Evolutionary conservation across 768 basidiomycete species (phyloP).

Genomic region (Dacryopinax primogenitus): DNA sequence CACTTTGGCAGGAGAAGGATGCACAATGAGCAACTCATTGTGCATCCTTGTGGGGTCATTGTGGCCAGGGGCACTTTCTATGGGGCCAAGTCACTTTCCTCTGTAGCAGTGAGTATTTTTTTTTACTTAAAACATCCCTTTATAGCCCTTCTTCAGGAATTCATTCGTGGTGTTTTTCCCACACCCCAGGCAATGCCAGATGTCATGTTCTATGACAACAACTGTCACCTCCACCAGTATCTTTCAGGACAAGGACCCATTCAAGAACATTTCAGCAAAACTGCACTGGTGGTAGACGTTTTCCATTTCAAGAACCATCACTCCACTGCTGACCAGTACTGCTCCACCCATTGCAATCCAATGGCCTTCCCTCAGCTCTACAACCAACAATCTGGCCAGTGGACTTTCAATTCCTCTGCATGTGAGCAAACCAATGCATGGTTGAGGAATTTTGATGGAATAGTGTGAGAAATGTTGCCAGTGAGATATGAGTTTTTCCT

Average conservation of each 20-base stretch:
- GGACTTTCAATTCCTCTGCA: constrained; percentile 10
- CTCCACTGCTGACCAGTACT: constrained; percentile 22
- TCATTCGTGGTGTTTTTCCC: background rate
- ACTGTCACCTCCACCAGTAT: constrained; percentile 15
- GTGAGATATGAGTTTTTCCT: constrained; percentile 30
- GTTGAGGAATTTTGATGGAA: constrained; percentile 15
- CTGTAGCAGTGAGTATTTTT: background rate
- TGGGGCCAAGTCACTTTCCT: background rate
- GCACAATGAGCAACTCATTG: constrained; percentile 12
- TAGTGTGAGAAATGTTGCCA: constrained; percentile 29
- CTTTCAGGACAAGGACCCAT: background rate
- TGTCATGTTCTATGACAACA: constrained; percentile 18
- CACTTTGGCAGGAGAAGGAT: background rate
- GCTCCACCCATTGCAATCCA: constrained; percentile 25
- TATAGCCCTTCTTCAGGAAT: background rate
- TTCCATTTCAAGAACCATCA: constrained; percentile 33
- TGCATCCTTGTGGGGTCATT: constrained; percentile 10
- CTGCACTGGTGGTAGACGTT: constrained; percentile 24
- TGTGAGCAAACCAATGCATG: constrained; percentile 11
- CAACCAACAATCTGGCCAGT: constrained; percentile 11
- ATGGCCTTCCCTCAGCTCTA: constrained; percentile 23
- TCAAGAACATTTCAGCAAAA: constrained; percentile 15
- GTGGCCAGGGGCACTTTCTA: constrained; percentile 3
- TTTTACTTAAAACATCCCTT: background rate
- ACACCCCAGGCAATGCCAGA: background rate